Evolutionary conservation across 2,329 filamentous ascomycete species (phyloP), one percentile per base, ranked within the genome.

Genomic region (Curvularia lunata): DNA sequence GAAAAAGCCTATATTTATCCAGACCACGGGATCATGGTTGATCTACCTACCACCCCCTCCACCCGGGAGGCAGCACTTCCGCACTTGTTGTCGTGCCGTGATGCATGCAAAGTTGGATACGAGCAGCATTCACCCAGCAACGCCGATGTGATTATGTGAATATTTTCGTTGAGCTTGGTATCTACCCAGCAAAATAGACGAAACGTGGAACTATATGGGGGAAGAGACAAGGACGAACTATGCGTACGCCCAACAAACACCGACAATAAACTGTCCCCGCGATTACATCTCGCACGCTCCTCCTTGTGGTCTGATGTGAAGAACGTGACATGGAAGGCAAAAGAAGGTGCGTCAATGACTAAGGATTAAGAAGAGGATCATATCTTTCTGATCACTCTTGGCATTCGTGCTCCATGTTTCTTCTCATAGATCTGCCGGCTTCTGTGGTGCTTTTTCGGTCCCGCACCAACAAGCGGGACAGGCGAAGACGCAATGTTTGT

Each of bases 1-100:
- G 28, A 23, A 32, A 27, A 38, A 18, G 2, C 25, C 21, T 52
- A 45, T 42, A 27, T 43, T 41, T 37, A 34, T 25, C 50, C 41
- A 30, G 18, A 37, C 10, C 7, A 46, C 34, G 16, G 41, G 23
- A 32, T 34, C 32, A 13, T n/a, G 13, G 41, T 23, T 30, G 28
- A 46, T 52, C 41, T 37, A 16, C 34, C 18, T 23, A 25, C 25
- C 51, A 43, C 23, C 51, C 34, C 19, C 50, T 32, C 43, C n/a
- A 30, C 43, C 43, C 28, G 27, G 28, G n/a, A 8, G 18, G 5
- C 19, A 47, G 28, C 28, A 47, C 10, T 32, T 7, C 18, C 12
- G 10, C 25, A 47, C 16, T 37, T 8, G 16, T 37, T 37, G 16
- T 7, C 13, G 18, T 4, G 16, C 9, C n/a, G 34, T 4, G 18